Percentiles rank a stretch among this genome's conserved stretches.
Conservation (phyloP, 2,329 filamentous ascomycete genomes). For the Aspergillus sp. region DNA sequence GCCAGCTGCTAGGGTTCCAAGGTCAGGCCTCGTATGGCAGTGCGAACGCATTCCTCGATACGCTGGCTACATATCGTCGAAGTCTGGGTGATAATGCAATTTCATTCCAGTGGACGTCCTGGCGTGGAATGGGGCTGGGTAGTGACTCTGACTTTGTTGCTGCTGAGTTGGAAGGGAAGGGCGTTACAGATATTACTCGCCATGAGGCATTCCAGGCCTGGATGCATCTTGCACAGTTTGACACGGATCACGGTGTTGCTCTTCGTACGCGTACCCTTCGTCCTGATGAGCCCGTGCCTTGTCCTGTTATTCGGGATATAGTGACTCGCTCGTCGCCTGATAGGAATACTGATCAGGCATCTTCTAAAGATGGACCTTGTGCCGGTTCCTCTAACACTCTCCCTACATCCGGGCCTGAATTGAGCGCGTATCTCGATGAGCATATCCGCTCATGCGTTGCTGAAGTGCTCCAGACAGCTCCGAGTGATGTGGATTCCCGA, state of each 20-base stretch:
- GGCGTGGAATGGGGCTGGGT: conserved; percentile 28
- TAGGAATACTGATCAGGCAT: background rate
- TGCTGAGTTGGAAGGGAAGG: conserved; percentile 43
- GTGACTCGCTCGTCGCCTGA: background rate
- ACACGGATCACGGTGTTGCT: conserved; percentile 43
- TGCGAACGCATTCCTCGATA: conserved; percentile 10
- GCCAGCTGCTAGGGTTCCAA: conserved; percentile 8
- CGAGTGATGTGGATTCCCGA: conserved; percentile 33
- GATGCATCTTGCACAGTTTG: conserved; percentile 35
- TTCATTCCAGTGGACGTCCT: conserved; percentile 11
- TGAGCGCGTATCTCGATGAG: conserved; percentile 5
- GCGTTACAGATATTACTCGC: conserved; percentile 43
- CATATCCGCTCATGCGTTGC: conserved; percentile 37
- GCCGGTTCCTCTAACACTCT: background rate
- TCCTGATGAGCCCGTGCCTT: conserved; percentile 20
- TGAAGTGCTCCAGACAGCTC: conserved; percentile 31
- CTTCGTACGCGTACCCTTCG: conserved; percentile 33
- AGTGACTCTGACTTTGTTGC: conserved; percentile 39
- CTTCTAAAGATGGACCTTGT: background rate
- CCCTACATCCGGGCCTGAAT: background rate
- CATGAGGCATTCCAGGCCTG: conserved; percentile 48
- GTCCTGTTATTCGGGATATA: conserved; percentile 16
- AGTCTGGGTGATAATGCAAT: conserved; percentile 6
- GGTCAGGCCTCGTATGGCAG: conserved; percentile 8
- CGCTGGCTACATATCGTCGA: conserved; percentile 5